Base-by-base conservation (phyloP, 306 rosid species). In the Vigna unguiculata region DNA sequence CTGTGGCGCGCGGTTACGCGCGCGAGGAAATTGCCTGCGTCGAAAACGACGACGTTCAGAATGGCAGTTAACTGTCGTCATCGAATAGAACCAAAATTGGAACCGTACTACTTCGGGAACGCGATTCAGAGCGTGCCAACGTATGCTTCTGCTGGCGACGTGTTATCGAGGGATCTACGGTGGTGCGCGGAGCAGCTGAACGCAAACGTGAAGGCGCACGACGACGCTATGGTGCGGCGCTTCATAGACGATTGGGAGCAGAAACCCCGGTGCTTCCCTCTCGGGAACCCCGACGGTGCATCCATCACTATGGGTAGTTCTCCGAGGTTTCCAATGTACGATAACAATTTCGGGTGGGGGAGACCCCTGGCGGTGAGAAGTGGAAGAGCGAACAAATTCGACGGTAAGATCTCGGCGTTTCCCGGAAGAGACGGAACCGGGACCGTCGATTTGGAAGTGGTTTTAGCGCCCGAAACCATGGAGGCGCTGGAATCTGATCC, bases 301-400 rank as follows among this genome's bases (percentile, higher is more conserved):
- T 76, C 94, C 3, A 79, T 90, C 45, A 95, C 98, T 5, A 92
- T 92, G 95, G 98, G 98, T 0, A 92, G 97, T 83, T 95, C 98
- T 2, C 96, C 94, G 4, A 80, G 98, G 68, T 95, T 95, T n/a
- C 97, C 97, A 5, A 92, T 95, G 98, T 95, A 86, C 69, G 83
- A 93, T 25, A 93, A 93, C 48, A 92, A 93, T 47, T 88, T 93
- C 55, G 98, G 98, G 19, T 95, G 98, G 97, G 98, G 98, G 1
- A 64, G 90, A 10, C 98, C 98, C 0, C 4, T 89, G 78, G 97
- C 96, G 1, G 96, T 95, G 32, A 15, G 97, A 65, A 95, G 98
- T 32, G 98, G 98, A 1, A 67, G 76, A 20, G 93, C 87, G 1
- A 93, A 93, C 74, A 93, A 93, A 43, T 93, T 93, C 14, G 97